Conservation (phyloP, 225 moss, liverwort and hornwort genomes). For the Lunularia cruciata region DNA sequence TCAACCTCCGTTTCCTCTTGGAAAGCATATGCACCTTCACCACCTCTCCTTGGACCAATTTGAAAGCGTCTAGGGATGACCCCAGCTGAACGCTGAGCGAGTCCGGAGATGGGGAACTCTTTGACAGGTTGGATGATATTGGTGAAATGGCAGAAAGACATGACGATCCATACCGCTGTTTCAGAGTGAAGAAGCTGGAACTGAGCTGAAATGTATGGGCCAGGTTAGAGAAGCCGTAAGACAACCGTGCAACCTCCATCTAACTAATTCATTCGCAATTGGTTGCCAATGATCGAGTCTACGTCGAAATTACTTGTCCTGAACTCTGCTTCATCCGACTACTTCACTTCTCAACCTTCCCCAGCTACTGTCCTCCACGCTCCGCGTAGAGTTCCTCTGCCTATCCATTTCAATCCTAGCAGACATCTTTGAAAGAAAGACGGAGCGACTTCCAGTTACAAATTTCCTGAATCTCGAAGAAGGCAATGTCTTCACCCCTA, state of each 20-base stretch:
- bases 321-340: too few relatives aligned
- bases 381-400: too few relatives aligned
- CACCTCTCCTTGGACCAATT: slow-evolving; percentile 13
- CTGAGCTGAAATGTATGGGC: not conserved
- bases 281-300: too few relatives aligned
- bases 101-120: not conserved
- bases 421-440: too few relatives aligned
- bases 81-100: slow-evolving; percentile 4
- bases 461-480: too few relatives aligned
- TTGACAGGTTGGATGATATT: not conserved
- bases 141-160: not conserved
- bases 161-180: not conserved
- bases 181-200: not conserved
- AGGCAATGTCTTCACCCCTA: too few relatives aligned
- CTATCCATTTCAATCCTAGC: too few relatives aligned
- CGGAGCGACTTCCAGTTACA: too few relatives aligned
- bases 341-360: too few relatives aligned
- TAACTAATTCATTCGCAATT: slow-evolving; percentile 17
- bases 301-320: too few relatives aligned
- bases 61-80: slow-evolving; percentile 34
- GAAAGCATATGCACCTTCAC: slow-evolving; percentile 50
- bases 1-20: slow-evolving; percentile 49
- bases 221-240: slow-evolving; percentile 5
- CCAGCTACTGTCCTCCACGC: too few relatives aligned
- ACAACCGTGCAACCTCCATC: slow-evolving; percentile 23